Evolutionary conservation across 176 grass and related monocot genomes (phyloP), one percentile per base, ranked within the genome.

Genomic region (Eremochloa ophiuroides): DNA sequence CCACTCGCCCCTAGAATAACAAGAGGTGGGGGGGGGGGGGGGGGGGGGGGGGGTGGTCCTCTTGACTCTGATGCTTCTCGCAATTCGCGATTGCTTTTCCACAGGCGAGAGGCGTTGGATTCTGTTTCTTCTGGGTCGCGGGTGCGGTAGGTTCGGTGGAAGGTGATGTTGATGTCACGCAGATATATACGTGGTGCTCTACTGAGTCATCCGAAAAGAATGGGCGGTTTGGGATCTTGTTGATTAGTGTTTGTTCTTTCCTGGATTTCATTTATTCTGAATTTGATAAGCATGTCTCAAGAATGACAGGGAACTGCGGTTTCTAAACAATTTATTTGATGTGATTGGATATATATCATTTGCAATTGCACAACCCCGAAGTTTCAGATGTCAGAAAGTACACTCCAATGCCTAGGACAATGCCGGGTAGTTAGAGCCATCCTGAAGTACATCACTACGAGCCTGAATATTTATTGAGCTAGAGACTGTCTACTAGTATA

Each of bases 1-100:
- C 44, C 71, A 83, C 71, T 80, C 78, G 43, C 61, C 62, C 71
- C 60, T 67, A 40, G 22, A 73, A 83, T n/a, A n/a, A n/a, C n/a
- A 4, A 34, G 33, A 4, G 4, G 33, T 2, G 33, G 33, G 33
- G 33, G 33, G 33, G 33, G 33, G 33, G 33, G 33, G 33, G 33
- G 33, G 33, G 33, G 33, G 33, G 33, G 33, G 33, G 33, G 37
- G 53, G 42, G 51, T 12, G 62, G 53, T 71, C 65, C 73, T 46
- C n/a, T n/a, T n/a, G n/a, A n/a, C 3, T 46, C 2, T 41, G 41
- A 62, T 77, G 35, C 78, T 9, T 81, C 73, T 64, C 22, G 66
- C 14, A 7, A 34, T 55, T 39, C 47, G 26, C 14, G 1, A 59
- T 26, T 50, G 81, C 48, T 28, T 69, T 51, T 64, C 53, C 79